Evolutionary conservation across 2,329 filamentous ascomycete genomes (phyloP), one percentile per base, ranked within the genome.

Genomic region (Cladophialophora immunda): DNA sequence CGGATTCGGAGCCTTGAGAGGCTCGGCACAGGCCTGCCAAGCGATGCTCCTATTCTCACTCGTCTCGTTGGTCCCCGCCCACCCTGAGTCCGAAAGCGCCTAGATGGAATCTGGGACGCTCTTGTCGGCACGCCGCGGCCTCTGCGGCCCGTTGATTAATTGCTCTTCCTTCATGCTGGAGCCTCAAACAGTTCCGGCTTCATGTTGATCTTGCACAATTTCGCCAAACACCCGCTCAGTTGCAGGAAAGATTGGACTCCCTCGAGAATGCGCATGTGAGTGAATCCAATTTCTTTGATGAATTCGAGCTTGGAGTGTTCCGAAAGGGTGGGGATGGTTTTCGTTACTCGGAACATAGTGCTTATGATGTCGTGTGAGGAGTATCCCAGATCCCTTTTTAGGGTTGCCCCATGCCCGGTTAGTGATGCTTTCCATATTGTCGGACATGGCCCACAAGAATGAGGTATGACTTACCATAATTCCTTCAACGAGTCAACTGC

Each of bases 281-380:
- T 97, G 80, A 98, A 98, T 61, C 95, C 95, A 79, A 99, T 99
- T 81, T 97, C 95, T 81, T 93, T 94, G 81, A 98, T 97, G 74
- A 98, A 99, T 77, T 98, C 94, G 68, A 99, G 84, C 82, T 97
- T 97, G 17, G 93, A 89, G 79, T 98, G 93, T 81, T 99, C 95
- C 72, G 93, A 95, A 64, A 99, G 82, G 1, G 91, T 93, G 1
- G 92, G 92, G 67, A 98, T 93, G 1, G 93, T 96, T 84, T 98
- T 99, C 54, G 95, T 98, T 67, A 99, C 95, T 76, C 91, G 90
- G 85, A 99, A 98, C 95, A 99, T 99, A 68, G 94, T 99, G 81
- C 92, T 96, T 79, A 99, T 96, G 74, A 99, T 97, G 79, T 99
- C 95, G 81, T 99, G 94, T 73, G 93, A 96, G n/a, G 93, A 97